Base-by-base conservation (phyloP, 164 flowering plant genomes). In the Stephania yunnanensis region DNA sequence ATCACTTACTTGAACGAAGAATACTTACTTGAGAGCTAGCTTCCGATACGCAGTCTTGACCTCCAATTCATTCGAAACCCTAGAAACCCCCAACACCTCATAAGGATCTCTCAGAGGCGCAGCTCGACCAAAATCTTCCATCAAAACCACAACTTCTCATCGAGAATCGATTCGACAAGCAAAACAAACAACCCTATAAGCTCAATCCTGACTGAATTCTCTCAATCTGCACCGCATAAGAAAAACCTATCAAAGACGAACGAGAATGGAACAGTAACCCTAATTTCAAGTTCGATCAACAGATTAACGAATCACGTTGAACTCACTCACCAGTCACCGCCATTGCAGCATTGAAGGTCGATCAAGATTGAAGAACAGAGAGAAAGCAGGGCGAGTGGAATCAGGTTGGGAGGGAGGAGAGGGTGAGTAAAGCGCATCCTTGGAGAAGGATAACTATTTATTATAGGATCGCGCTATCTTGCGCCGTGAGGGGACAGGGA, bases 381-480 rank as follows among this genome's bases (percentile, higher is more conserved):
- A 25, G 45, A 20, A 66, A 46, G 7, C 50, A 70, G 66, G 0
- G 15, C 50, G 7, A 46, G 6, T 48, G 13, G 4, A 7, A 48
- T 48, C 9, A 7, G 53, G 64, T n/a, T 15, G 64, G 64, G 20
- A 58, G 65, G 15, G 17, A 71, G 69, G 65, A 72, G 46, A 77
- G 79, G 65, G 65, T 58, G 85, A 80, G 84, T 50, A 80, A 66
- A 42, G 85, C 86, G 85, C 87, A 82, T 80, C 82, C 76, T 50
- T 58, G 81, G 84, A 81, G 80, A 76, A 84, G 50, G 84, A 66
- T 78, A 74, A 76, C 76, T 70, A 71, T 82, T 78, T 70, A 71
- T 64, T 19, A 20, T 13, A 74, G 42, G 31, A 46, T 6, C 7
- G 9, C 48, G 79, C 86, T 85, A 85, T 75, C 76, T 74, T 85